Conservation (phyloP, 306 rosid species). For the Malus sieversii region DNA sequence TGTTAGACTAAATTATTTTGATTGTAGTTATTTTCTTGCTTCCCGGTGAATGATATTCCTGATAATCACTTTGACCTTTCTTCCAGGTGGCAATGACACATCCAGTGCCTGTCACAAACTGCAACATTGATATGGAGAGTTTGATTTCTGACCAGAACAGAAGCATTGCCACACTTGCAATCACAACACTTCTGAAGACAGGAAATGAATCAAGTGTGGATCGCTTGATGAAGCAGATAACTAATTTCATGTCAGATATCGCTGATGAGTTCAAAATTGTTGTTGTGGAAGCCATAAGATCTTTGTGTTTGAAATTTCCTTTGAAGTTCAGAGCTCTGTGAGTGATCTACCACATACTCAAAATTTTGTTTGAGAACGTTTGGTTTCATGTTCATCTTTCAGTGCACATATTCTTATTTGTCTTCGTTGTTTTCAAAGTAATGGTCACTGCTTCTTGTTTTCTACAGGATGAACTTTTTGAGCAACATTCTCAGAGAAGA, state of each 20-base stretch:
- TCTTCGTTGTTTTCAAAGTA: neutral
- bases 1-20: neutral
- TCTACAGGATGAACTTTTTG: slow-evolving; percentile 86
- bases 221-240: slow-evolving; percentile 95
- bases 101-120: slow-evolving; percentile 98
- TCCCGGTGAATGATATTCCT: neutral
- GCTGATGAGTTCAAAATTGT: slow-evolving; percentile 98
- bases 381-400: neutral
- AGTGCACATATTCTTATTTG: neutral
- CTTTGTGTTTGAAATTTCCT: slow-evolving; percentile 89
- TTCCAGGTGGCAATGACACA: slow-evolving; percentile 98
- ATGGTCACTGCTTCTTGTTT: slow-evolving; percentile 1
- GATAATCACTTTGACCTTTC: slow-evolving; percentile 19
- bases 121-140: slow-evolving; percentile 98
- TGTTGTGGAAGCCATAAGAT: slow-evolving; percentile 95
- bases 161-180: slow-evolving; percentile 99
- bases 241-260: slow-evolving; percentile 97
- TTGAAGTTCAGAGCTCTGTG: slow-evolving; percentile 90
- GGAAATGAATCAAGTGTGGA: slow-evolving; percentile 99
- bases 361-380: neutral
- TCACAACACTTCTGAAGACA: slow-evolving; percentile 94
- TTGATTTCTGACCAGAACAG: slow-evolving; percentile 92
- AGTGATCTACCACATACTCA: slow-evolving; percentile 33
- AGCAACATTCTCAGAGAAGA: slow-evolving; percentile 98
- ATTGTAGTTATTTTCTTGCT: neutral